phyloP scores from a whole-genome alignment of 1,284 basidiomycete genomes.

The Tilletia horrida region DNA sequence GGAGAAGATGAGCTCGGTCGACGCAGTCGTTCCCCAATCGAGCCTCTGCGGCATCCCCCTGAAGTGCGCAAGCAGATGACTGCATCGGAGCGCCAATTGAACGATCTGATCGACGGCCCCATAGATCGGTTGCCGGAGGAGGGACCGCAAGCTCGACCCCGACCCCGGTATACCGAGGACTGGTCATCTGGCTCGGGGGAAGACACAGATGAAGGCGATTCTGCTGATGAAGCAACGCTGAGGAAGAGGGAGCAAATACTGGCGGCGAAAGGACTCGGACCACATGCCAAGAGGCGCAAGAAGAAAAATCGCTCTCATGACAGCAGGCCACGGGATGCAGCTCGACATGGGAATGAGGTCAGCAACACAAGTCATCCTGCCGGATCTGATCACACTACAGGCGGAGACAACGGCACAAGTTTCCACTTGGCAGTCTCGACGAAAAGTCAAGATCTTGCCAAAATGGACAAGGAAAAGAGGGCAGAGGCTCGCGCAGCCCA shows the following conservation, averaged over 20 bases:
- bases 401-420: background rate
- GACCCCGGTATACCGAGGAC: slow-evolving; percentile 5
- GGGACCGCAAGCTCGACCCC: background rate
- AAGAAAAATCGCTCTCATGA: background rate
- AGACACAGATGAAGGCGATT: slow-evolving; percentile 11
- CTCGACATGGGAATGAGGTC: too few relatives aligned
- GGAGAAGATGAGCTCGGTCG: background rate
- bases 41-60: background rate
- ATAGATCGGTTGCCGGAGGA: slow-evolving; percentile 4
- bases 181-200: slow-evolving; percentile 10
- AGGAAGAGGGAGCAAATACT: background rate
- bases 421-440: background rate
- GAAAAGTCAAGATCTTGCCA: background rate
- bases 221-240: slow-evolving; percentile 14
- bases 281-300: background rate
- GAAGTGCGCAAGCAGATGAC: slow-evolving; percentile 12
- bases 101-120: background rate
- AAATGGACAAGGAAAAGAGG: background rate
- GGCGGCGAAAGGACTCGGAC: background rate
- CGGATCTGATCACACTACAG: too few relatives aligned
- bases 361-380: too few relatives aligned
- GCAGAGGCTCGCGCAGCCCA: background rate
- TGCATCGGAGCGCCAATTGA: background rate
- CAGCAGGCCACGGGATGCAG: too few relatives aligned
- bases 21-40: background rate